Conservation (phyloP, 495 filamentous ascomycete species). For the Cryomyces minteri region DNA sequence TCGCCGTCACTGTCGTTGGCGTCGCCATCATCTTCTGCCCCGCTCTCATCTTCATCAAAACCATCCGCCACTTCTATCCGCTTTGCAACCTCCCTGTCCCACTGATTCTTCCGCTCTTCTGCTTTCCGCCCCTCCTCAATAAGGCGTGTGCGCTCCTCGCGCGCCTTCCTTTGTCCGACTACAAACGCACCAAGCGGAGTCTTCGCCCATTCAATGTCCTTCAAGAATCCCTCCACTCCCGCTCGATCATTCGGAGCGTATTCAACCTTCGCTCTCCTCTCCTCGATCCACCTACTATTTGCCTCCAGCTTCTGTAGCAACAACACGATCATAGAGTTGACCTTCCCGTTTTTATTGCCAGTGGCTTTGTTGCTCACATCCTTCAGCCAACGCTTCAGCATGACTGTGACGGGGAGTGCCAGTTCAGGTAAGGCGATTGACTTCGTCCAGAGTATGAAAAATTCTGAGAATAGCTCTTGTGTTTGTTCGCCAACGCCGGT, state of each 20-base stretch:
- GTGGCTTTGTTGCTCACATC: conserved; percentile 31
- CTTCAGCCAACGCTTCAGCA: conserved; percentile 88
- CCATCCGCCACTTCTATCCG: no score
- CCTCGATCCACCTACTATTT: conserved; percentile 73
- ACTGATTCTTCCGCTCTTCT: conserved; percentile 33
- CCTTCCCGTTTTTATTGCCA: conserved; percentile 71
- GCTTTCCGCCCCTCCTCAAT: conserved; percentile 62
- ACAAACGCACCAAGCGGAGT: conserved; percentile 86
- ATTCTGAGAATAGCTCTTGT: conserved; percentile 73
- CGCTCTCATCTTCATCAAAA: no score
- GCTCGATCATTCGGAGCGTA: conserved; percentile 69
- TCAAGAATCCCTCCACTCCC: conserved; percentile 74
- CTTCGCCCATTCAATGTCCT: conserved; percentile 71
- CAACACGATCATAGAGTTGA: conserved; percentile 52
- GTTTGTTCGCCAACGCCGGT: conserved; percentile 83
- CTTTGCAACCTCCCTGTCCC: no score
- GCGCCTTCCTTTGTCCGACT: conserved; percentile 58
- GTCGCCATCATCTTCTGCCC: no score
- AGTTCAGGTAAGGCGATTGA: conserved; percentile 93
- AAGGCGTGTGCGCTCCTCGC: conserved; percentile 65
- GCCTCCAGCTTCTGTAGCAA: conserved; percentile 82
- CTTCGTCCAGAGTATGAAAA: conserved; percentile 77
- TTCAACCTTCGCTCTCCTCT: conserved; percentile 55
- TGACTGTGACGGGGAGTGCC: conserved; percentile 67
- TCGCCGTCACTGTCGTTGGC: no score